Conservation (phyloP, 371 early-diverging fungal genomes). For the Lichtheimia ornata region DNA sequence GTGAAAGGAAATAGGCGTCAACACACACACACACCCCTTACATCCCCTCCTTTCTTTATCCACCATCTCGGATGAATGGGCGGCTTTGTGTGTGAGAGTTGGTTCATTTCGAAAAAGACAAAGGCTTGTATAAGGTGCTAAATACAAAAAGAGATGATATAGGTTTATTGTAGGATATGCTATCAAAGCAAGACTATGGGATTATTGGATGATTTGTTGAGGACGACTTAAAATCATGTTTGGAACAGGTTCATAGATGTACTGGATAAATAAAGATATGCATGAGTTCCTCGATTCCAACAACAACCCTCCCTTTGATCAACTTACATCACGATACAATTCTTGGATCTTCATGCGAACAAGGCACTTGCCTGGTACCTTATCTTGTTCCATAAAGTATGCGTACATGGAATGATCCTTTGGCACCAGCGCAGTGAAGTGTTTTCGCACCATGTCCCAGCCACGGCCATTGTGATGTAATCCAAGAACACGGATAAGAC, state of each 20-base stretch:
- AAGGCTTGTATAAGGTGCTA: not conserved
- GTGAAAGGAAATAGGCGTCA: no score
- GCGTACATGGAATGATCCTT: conserved; percentile 42
- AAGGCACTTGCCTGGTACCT: conserved; percentile 63
- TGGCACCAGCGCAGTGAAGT: conserved; percentile 9
- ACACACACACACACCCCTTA: no score
- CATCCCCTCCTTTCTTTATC: no score
- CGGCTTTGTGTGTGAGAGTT: no score
- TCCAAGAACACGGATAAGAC: conserved; percentile 66
- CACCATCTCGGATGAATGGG: no score
- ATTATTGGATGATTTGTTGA: conserved; percentile 21
- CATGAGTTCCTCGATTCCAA: not conserved
- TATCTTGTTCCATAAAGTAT: conserved; percentile 46
- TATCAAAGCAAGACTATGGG: not conserved
- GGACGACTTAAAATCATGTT: conserved; percentile 59
- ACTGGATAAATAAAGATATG: conserved; percentile 27
- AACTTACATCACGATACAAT: conserved; percentile 66
- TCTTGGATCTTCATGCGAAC: conserved; percentile 75
- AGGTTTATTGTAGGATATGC: not conserved
- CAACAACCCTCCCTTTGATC: not conserved
- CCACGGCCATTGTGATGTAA: conserved; percentile 67
- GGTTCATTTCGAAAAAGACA: conserved; percentile 2
- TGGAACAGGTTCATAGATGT: conserved; percentile 64
- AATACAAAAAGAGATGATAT: not conserved
- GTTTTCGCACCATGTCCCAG: conserved; percentile 46